phyloP scores from a whole-genome alignment of 805 yeast genomes.

The Candida chilensis region DNA sequence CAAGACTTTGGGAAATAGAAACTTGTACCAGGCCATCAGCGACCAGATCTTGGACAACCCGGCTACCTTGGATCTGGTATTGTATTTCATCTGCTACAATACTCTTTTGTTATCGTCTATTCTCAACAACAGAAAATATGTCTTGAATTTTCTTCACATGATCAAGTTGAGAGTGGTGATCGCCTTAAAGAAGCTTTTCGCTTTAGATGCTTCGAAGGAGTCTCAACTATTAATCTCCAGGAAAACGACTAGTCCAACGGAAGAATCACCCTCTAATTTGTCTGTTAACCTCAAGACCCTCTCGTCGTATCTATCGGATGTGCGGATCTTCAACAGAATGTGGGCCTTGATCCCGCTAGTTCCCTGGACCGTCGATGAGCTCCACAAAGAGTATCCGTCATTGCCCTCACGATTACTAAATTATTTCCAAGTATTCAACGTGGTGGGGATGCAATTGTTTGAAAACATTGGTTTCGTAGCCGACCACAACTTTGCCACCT shows the following conservation, averaged over 20 bases:
- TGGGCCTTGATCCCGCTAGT: constrained; percentile 19
- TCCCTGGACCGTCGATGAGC: constrained; percentile 7
- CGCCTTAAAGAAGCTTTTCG: constrained; percentile 4
- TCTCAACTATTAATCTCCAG: background rate
- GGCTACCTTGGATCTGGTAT: constrained; percentile 24
- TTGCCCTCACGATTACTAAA: constrained; percentile 7
- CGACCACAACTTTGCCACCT: constrained; percentile 17
- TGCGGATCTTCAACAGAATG: constrained; percentile 23
- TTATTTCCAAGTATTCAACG: constrained; percentile 10
- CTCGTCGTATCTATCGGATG: constrained; percentile 19
- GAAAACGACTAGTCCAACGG: background rate
- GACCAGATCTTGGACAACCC: constrained; percentile 24
- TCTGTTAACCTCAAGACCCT: constrained; percentile 10
- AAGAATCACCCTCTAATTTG: background rate
- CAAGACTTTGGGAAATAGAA: constrained; percentile 16
- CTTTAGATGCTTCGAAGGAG: no score
- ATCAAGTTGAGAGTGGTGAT: no score
- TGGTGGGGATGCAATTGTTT: constrained; percentile 18
- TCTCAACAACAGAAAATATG: constrained; percentile 27
- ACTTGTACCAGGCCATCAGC: constrained; percentile 29
- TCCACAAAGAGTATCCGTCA: constrained; percentile 5
- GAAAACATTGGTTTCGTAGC: constrained; percentile 21
- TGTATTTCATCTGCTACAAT: constrained; percentile 33
- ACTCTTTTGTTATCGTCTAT: constrained; percentile 24
- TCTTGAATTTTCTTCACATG: no score